Evolutionary conservation across 179 eudicot species (phyloP).

Genomic region (Drosera spatulata): DNA sequence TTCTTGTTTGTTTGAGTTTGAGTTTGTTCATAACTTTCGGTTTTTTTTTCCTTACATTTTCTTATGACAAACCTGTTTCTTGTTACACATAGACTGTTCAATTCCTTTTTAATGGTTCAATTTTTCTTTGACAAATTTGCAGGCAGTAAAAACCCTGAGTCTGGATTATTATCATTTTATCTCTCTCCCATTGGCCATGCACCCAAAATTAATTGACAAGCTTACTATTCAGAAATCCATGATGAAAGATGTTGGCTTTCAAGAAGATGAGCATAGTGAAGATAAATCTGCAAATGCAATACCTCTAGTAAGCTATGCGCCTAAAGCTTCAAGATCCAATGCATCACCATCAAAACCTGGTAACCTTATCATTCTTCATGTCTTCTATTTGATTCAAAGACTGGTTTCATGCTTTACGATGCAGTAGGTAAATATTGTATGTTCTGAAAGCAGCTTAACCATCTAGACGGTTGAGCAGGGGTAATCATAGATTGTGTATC

Average conservation of each 20-base stretch:
- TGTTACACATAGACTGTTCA: too few relatives aligned
- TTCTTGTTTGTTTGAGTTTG: not conserved
- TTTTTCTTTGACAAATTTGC: slow-evolving; percentile 16
- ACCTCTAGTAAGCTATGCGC: slow-evolving; percentile 42
- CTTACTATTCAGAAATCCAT: slow-evolving; percentile 55
- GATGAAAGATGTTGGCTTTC: slow-evolving; percentile 25
- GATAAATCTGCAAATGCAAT: slow-evolving; percentile 32
- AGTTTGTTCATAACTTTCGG: not conserved
- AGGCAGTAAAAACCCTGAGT: slow-evolving; percentile 56
- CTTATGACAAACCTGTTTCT: too few relatives aligned
- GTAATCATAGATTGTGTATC: too few relatives aligned
- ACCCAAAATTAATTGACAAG: slow-evolving; percentile 68
- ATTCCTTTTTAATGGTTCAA: not conserved
- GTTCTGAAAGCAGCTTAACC: too few relatives aligned
- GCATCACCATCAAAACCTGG: slow-evolving; percentile 31
- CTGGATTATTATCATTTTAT: slow-evolving; percentile 77
- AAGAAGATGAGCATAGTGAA: slow-evolving; percentile 19
- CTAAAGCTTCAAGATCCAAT: slow-evolving; percentile 21
- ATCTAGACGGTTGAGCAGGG: too few relatives aligned
- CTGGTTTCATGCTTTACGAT: not conserved
- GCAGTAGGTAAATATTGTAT: too few relatives aligned
- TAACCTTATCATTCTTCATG: slow-evolving; percentile 16
- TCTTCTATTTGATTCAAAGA: not conserved
- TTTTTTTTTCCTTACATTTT: too few relatives aligned
- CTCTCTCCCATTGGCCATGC: slow-evolving; percentile 82